Conservation (phyloP, 73 alveolate species). For the Effrenium voratum region DNA sequence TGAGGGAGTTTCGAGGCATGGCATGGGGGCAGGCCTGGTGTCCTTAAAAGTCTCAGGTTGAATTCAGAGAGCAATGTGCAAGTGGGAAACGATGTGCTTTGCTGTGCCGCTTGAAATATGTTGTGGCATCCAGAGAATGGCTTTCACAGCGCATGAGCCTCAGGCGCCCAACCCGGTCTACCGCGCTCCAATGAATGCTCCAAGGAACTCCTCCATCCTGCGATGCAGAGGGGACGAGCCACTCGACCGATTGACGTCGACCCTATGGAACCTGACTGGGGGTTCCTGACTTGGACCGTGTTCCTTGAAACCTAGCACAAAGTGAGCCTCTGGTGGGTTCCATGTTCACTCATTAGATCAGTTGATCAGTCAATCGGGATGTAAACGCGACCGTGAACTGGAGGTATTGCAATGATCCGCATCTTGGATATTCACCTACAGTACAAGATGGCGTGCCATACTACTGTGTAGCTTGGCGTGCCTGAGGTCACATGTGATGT, state of each 20-base stretch:
- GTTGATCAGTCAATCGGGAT: no score
- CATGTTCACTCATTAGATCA: no score
- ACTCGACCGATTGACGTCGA: neutral
- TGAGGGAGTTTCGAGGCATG: no score
- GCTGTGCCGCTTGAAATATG: no score
- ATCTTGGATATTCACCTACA: conserved; percentile 53
- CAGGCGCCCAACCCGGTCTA: conserved; percentile 90
- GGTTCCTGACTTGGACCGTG: neutral
- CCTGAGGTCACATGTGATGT: neutral
- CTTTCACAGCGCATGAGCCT: no score
- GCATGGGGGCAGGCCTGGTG: no score
- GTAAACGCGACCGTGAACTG: neutral
- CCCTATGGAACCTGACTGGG: neutral
- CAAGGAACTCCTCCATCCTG: conserved; percentile 75
- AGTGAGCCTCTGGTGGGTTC: no score
- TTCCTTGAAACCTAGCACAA: neutral
- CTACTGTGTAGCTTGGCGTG: conserved; percentile 49
- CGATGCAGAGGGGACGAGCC: conserved; percentile 89
- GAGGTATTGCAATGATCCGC: conserved; percentile 72
- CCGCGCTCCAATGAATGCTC: conserved; percentile 83
- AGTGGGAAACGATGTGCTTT: no score
- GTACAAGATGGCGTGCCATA: conserved; percentile 55
- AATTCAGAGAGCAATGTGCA: no score
- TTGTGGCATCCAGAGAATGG: no score
- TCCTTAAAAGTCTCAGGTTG: no score